Evolutionary conservation across 2,329 filamentous ascomycete species (phyloP).

Genomic region (Fusarium tricinctum): DNA sequence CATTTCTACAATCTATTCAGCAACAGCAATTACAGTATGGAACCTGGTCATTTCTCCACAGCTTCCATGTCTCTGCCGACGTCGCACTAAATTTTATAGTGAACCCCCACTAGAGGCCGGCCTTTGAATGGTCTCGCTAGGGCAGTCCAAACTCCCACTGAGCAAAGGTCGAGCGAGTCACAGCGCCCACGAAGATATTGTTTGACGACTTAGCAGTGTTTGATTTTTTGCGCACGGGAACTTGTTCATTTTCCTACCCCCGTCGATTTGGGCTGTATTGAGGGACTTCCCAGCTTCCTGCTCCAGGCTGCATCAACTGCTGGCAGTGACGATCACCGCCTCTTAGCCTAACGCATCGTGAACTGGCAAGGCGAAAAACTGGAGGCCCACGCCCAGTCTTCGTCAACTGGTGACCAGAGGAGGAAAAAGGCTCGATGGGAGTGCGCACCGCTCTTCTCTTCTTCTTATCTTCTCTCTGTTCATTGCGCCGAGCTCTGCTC

Average conservation of each 20-base stretch:
- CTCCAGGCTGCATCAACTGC: constrained; percentile 11
- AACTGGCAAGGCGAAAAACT: constrained; percentile 47
- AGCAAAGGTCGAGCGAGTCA: constrained; percentile 10
- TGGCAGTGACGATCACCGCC: constrained; percentile 27
- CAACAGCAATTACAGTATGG: neutral
- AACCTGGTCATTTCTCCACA: constrained; percentile 14
- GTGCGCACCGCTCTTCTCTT: constrained; percentile 46
- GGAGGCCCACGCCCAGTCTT: constrained; percentile 46
- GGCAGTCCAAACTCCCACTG: constrained; percentile 16
- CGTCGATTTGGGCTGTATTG: constrained; percentile 1
- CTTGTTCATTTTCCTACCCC: constrained; percentile 1
- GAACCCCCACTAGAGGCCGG: constrained; percentile 40
- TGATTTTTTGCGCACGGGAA: constrained; percentile 11
- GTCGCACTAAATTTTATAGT: constrained; percentile 40
- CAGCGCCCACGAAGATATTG: constrained; percentile 15
- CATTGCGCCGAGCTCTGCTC: constrained; percentile 27
- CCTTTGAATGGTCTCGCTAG: constrained; percentile 18
- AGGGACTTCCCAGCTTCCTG: neutral
- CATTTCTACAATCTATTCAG: constrained; percentile 9
- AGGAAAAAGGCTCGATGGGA: constrained; percentile 51
- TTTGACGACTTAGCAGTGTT: neutral
- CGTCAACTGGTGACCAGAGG: constrained; percentile 38
- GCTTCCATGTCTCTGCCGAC: constrained; percentile 10
- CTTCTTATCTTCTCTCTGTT: constrained; percentile 7
- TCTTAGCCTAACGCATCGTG: constrained; percentile 35